Percentiles rank a stretch among this genome's conserved stretches.
These are phyloP conservation scores for Blastomyces silverae DNA, from an alignment of 2,329 filamentous ascomycete species.

Conservation along the genomic window DNA sequence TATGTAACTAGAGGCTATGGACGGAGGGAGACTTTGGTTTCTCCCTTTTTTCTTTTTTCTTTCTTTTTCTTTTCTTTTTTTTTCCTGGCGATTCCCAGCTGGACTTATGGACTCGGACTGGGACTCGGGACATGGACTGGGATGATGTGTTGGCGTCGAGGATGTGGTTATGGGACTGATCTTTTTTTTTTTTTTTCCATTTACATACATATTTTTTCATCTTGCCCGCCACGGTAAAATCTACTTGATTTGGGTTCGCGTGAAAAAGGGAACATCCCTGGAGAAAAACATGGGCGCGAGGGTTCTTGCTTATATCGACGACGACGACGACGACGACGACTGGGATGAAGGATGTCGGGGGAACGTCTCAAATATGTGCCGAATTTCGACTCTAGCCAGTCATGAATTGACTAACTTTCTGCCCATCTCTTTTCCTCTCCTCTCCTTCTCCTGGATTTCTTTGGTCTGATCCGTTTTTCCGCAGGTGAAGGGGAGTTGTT, in stretches of 20 bases:
- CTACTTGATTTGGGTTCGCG: not conserved
- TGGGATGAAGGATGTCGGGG: no score
- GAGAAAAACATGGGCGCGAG: not conserved
- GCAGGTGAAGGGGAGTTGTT: not conserved
- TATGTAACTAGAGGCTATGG: no score
- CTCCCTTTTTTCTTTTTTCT: not conserved
- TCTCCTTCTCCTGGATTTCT: not conserved
- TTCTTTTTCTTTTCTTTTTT: not conserved
- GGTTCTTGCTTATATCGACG: no score
- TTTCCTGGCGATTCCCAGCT: not conserved
- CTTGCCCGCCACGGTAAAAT: not conserved
- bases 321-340: no score
- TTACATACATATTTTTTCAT: no score
- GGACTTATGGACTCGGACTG: not conserved
- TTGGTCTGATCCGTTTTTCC: not conserved
- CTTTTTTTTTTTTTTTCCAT: no score
- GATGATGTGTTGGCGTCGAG: not conserved
- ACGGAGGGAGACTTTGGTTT: no score
- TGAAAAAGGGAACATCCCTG: not conserved
- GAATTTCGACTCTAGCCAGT: no score
- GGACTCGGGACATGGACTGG: not conserved
- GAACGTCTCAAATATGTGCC: no score
- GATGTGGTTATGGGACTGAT: not conserved
- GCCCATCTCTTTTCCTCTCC: no score
- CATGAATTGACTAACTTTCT: no score